phyloP scores from a whole-genome alignment of 768 basidiomycete genomes.

The Termitomyces eurrhizus region DNA sequence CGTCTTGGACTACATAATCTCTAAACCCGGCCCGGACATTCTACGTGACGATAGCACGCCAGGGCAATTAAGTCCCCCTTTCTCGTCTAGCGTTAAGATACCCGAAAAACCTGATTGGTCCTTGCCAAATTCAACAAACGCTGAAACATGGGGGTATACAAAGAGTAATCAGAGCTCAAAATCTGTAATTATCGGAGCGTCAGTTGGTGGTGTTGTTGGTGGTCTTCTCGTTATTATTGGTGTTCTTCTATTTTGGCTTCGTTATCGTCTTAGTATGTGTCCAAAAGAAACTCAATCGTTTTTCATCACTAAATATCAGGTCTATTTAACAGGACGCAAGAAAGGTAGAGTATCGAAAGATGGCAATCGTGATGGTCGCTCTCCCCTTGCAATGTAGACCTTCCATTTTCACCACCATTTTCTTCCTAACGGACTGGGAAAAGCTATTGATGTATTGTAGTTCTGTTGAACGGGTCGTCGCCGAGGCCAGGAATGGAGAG shows the following conservation, averaged over 20 bases:
- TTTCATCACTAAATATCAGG: neutral
- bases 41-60: neutral
- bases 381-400: neutral
- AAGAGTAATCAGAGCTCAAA: neutral
- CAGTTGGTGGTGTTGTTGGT: neutral
- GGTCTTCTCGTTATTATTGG: neutral
- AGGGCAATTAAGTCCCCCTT: neutral
- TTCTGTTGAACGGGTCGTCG: too few species aligned
- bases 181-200: neutral
- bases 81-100: neutral
- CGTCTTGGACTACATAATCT: neutral
- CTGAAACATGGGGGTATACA: neutral
- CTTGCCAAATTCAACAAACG: neutral
- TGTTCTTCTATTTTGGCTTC: neutral
- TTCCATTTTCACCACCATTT: neutral
- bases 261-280: neutral
- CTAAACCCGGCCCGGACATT: neutral
- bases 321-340: neutral
- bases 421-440: neutral
- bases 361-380: neutral
- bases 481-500: too few species aligned
- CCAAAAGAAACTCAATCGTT: too few species aligned
- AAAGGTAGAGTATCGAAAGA: neutral
- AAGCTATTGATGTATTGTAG: neutral
- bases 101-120: neutral